phyloP scores from a whole-genome alignment of 192 early-diverging fungal genomes.

The Gamsiella multidivaricata region DNA sequence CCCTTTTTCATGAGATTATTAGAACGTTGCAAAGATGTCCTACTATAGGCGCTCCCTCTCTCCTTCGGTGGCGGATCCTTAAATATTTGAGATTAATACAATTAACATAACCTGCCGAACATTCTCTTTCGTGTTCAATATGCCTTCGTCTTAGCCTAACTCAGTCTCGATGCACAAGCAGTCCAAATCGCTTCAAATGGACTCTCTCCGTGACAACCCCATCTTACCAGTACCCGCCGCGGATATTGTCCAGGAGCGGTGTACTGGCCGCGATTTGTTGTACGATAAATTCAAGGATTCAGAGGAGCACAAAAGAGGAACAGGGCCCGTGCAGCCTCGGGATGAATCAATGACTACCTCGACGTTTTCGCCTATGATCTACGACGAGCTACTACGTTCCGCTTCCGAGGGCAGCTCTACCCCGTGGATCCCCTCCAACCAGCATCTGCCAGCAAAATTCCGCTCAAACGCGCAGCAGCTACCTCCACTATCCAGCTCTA shows the following conservation, averaged over 20 bases:
- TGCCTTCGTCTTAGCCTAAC: conserved; percentile 8
- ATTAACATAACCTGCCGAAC: too few species aligned
- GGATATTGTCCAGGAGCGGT: background rate
- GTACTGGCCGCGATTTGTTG: background rate
- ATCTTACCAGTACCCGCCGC: background rate
- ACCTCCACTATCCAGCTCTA: background rate
- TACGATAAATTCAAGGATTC: background rate
- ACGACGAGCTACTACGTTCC: background rate
- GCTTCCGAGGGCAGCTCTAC: background rate
- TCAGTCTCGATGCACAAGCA: background rate
- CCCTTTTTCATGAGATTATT: conserved; percentile 1
- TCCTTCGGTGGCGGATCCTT: too few species aligned
- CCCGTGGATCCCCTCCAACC: background rate
- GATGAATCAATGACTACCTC: background rate
- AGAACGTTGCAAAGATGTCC: background rate
- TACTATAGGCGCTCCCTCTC: background rate
- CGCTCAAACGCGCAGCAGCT: background rate
- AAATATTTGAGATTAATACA: too few species aligned
- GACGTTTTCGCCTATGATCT: background rate
- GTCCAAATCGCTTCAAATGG: conserved; percentile 7
- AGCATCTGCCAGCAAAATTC: background rate
- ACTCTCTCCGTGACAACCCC: background rate
- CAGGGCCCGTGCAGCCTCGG: background rate
- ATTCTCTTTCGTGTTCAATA: too few species aligned
- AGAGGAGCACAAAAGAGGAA: background rate